Evolutionary conservation across 176 grass and related monocot genomes (phyloP).

Genomic region (Bromus sterilis): DNA sequence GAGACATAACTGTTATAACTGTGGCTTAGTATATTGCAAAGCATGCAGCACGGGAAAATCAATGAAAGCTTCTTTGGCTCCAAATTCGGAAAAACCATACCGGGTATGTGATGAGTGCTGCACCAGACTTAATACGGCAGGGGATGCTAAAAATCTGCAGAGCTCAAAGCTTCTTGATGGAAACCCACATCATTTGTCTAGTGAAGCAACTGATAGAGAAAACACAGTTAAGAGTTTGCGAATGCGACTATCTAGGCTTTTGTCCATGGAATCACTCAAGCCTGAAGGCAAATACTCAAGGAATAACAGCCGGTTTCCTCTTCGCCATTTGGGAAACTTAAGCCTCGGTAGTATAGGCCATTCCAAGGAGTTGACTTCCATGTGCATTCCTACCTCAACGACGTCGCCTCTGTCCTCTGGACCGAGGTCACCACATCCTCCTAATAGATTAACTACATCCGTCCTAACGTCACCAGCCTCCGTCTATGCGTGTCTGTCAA

Average conservation of each 20-base stretch:
- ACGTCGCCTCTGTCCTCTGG: slow-evolving; percentile 27
- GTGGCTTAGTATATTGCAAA: slow-evolving; percentile 67
- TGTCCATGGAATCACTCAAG: slow-evolving; percentile 46
- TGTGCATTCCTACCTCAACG: slow-evolving; percentile 50
- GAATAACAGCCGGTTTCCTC: slow-evolving; percentile 26
- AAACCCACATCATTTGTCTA: slow-evolving; percentile 23
- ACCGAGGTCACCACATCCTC: slow-evolving; percentile 30
- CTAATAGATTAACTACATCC: slow-evolving; percentile 5
- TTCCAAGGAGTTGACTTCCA: slow-evolving; percentile 54
- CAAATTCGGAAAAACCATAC: slow-evolving; percentile 48
- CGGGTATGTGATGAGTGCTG: slow-evolving; percentile 73
- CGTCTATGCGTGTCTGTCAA: slow-evolving; percentile 13
- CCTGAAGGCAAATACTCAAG: slow-evolving; percentile 17
- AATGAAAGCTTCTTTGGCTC: slow-evolving; percentile 61
- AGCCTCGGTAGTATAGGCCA: slow-evolving; percentile 29
- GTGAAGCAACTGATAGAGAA: slow-evolving; percentile 38
- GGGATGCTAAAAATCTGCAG: slow-evolving; percentile 4
- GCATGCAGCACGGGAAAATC: slow-evolving; percentile 61
- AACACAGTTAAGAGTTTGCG: slow-evolving; percentile 24
- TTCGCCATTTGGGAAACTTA: slow-evolving; percentile 30
- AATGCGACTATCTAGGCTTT: slow-evolving; percentile 37
- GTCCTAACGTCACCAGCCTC: slow-evolving; percentile 25
- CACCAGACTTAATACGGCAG: slow-evolving; percentile 38
- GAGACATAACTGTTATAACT: slow-evolving; percentile 79
- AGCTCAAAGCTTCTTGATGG: slow-evolving; percentile 25